These are phyloP conservation scores for Scutellaria baicalensis DNA, from an alignment of 257 asterid genomes.

Conservation along the genomic window DNA sequence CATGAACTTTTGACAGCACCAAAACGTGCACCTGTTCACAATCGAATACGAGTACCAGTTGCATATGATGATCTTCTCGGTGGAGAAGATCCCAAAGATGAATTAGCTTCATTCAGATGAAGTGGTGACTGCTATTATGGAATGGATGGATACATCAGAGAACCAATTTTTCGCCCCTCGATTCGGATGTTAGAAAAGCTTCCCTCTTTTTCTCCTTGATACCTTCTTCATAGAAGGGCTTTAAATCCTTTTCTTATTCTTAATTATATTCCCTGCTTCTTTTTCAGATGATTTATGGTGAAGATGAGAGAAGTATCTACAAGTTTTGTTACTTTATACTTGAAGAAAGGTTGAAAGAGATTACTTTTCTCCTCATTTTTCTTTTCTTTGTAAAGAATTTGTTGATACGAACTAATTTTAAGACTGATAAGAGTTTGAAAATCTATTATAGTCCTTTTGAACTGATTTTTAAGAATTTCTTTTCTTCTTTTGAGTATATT, in stretches of 20 bases:
- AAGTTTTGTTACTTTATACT: neutral
- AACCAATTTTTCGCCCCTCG: neutral
- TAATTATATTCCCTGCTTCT: neutral
- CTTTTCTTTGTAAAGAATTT: neutral
- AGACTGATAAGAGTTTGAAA: no score
- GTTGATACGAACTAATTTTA: no score
- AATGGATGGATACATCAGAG: neutral
- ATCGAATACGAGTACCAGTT: slow-evolving; percentile 69
- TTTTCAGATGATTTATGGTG: neutral
- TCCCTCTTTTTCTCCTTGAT: neutral
- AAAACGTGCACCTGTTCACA: slow-evolving; percentile 49
- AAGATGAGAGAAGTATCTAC: neutral
- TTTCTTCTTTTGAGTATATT: no score
- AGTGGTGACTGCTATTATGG: neutral
- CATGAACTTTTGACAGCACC: slow-evolving; percentile 13
- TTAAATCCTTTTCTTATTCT: neutral
- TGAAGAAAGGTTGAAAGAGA: neutral
- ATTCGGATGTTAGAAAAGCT: neutral
- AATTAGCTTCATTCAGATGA: neutral
- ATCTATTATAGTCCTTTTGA: no score
- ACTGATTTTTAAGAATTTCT: no score
- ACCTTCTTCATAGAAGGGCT: neutral
- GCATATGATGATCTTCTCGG: slow-evolving; percentile 60
- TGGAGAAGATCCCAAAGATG: slow-evolving; percentile 31
- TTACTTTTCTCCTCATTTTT: neutral